These are phyloP conservation scores for Wickerhamiella lipophila DNA, from an alignment of 805 yeast genomes.

Conservation along the genomic window DNA sequence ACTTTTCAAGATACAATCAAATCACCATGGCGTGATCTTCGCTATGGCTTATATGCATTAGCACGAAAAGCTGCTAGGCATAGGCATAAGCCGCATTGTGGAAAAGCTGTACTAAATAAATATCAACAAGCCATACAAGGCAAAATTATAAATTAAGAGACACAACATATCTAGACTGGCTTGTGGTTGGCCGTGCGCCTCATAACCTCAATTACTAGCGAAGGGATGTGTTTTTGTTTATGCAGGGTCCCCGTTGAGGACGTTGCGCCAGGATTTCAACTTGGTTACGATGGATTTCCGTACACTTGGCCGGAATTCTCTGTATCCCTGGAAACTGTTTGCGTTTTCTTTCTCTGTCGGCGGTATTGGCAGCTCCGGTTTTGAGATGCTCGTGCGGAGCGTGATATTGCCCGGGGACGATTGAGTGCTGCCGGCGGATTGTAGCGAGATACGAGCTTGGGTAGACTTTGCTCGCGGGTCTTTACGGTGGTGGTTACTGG, in stretches of 20 bases:
- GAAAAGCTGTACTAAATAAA: no score
- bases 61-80: no score
- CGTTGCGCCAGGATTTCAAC: constrained; percentile 2
- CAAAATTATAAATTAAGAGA: no score
- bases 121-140: no score
- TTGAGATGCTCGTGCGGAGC: neutral
- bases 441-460: neutral
- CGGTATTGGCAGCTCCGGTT: neutral
- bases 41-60: no score
- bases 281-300: neutral
- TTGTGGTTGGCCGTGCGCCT: no score
- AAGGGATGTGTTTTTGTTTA: no score
- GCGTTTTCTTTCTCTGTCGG: neutral
- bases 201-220: no score
- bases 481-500: no score
- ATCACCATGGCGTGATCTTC: no score
- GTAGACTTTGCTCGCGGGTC: neutral
- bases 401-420: neutral
- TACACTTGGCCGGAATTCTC: constrained; percentile 4
- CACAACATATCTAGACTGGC: neutral
- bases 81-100: no score
- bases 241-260: constrained; percentile 1
- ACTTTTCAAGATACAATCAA: no score
- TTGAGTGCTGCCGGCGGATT: neutral
- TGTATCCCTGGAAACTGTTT: neutral